Base-by-base conservation (phyloP, 2,329 filamentous ascomycete genomes). In the Coleophoma eucalyptorum region DNA sequence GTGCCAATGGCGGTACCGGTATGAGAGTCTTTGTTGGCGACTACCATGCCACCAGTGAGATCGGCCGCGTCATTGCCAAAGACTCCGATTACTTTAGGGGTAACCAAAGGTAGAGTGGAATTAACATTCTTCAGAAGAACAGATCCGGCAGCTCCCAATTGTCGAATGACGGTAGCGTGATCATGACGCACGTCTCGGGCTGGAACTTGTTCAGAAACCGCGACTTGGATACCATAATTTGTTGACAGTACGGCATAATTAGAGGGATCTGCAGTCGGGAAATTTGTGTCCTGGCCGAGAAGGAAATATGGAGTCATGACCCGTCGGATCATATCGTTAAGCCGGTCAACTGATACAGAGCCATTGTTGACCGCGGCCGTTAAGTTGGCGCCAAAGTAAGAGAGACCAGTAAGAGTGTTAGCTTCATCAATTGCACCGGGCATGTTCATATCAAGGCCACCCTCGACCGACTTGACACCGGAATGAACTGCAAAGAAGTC, bases 101-200 rank as follows among this genome's bases (percentile, higher is more conserved):
- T 62, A 21, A 70, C 69, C 6, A 83, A 65, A 1, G 79, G 79
- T 1, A 83, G 68, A 3, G 73, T 63, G 13, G 67, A 63, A 54
- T 76, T 75, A 31, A 71, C 70, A 68, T 92, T 92, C 75, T 92
- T 93, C 54, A 93, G 72, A 2, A 93, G 62, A 0, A 85, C 82
- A 16, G 81, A 81, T 11, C 76, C 75, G 55, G 83, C 77, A 52
- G 80, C 72, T 4, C 77, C 77, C 20, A 86, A 67, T 51, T 65
- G 49, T 53, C 67, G 46, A 58, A 69, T 58, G 49, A 64, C 6
- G 33, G 52, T 13, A 12, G 52, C 49, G 58, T 72, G 59, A 50
- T 65, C 34, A 32, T 57, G 73, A 50, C 80, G 80, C 0, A 81
- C 82, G 41, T 85, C 72, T 54, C 62, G 58, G 15, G 16, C 18